Evolutionary conservation across 2,329 filamentous ascomycete species (phyloP).

Genomic region (Neonectria punicea): DNA sequence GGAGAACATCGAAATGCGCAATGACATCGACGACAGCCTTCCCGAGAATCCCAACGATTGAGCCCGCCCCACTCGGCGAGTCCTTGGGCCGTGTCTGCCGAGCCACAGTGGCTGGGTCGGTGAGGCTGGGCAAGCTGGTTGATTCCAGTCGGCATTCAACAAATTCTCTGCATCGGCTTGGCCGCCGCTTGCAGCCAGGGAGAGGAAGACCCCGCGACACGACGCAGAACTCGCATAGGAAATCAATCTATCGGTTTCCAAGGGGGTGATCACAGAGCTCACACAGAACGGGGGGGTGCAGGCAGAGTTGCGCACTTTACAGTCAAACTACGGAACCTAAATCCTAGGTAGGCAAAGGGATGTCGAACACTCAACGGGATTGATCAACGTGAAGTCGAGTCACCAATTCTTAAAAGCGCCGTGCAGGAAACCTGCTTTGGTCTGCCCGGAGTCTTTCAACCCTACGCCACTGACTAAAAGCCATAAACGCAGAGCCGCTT

Average conservation of each 20-base stretch:
- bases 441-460: constrained; percentile 71
- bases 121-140: not conserved
- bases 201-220: not conserved
- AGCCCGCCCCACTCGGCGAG: constrained; percentile 31
- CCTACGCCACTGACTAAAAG: constrained; percentile 55
- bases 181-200: not conserved
- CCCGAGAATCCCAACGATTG: constrained; percentile 45
- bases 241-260: not conserved
- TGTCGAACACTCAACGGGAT: constrained; percentile 74
- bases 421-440: constrained; percentile 54
- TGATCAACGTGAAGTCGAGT: constrained; percentile 65
- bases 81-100: not conserved
- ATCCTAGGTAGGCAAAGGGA: constrained; percentile 34
- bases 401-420: constrained; percentile 74
- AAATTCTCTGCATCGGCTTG: not conserved
- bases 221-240: no score
- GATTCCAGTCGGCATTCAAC: not conserved
- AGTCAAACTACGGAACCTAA: constrained; percentile 1
- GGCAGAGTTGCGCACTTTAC: no score
- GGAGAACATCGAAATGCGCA: constrained; percentile 28
- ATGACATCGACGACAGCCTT: constrained; percentile 37
- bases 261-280: not conserved
- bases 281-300: not conserved
- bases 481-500: constrained; percentile 61
- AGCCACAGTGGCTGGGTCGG: constrained; percentile 11